Percentiles rank a stretch among this genome's conserved stretches.
These are phyloP conservation scores for Tolypocladium ophioglossoides DNA, from an alignment of 2,329 filamentous ascomycete species.

Conservation along the genomic window DNA sequence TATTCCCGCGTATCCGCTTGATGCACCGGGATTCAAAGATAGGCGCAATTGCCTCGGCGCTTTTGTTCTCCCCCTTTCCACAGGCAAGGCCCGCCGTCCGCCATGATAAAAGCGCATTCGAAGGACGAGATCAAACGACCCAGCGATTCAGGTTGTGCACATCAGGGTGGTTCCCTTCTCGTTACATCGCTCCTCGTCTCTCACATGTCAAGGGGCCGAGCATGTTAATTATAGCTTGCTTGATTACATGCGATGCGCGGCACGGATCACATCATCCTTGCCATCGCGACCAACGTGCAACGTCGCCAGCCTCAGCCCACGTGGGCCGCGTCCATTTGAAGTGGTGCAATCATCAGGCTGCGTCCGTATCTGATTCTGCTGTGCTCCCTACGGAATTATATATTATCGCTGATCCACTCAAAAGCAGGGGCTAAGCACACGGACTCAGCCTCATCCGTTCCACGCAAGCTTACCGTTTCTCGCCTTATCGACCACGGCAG, in stretches of 20 bases:
- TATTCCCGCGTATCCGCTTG: not conserved
- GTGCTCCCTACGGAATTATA: too few species aligned
- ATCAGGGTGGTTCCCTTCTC: too few species aligned
- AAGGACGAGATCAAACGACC: too few species aligned
- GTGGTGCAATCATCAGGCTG: not conserved
- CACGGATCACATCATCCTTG: not conserved
- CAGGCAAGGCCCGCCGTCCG: not conserved
- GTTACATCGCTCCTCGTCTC: not conserved
- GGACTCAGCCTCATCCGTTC: not conserved
- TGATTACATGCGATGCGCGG: not conserved
- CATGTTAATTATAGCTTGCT: not conserved
- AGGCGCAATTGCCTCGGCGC: conserved; percentile 8
- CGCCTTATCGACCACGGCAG: not conserved
- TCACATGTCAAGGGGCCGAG: not conserved
- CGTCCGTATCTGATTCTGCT: not conserved
- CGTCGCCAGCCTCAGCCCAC: not conserved
- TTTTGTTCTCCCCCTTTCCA: not conserved
- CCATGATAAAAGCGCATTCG: not conserved
- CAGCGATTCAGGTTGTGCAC: not conserved
- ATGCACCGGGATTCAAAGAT: not conserved
- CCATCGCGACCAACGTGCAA: not conserved
- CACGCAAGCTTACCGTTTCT: not conserved
- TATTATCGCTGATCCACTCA: not conserved
- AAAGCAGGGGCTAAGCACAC: not conserved
- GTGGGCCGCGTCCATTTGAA: not conserved